phyloP scores from a whole-genome alignment of 208 protist genomes.

The Lotmaria passim region DNA sequence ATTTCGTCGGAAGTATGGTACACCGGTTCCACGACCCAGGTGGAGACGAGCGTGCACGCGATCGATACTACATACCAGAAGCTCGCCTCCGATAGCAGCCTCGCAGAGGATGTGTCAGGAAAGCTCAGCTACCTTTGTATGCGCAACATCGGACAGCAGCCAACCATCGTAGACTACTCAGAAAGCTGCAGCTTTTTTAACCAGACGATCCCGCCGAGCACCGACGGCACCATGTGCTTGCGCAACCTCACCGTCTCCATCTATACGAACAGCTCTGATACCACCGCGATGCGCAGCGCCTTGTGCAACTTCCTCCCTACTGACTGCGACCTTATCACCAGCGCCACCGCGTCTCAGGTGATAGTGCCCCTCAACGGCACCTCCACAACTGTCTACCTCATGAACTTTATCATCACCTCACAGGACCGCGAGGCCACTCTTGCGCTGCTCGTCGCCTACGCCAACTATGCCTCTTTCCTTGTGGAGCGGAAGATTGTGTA shows the following conservation, averaged over 20 bases:
- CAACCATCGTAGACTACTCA: conserved; percentile 38
- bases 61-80: conserved; percentile 40
- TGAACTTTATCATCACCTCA: conserved; percentile 31
- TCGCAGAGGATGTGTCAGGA: conserved; percentile 9
- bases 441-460: conserved; percentile 48
- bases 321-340: conserved; percentile 41
- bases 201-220: conserved; percentile 4
- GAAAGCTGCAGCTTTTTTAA: conserved; percentile 42
- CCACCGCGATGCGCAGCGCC: conserved; percentile 13
- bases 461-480: conserved; percentile 52
- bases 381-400: background rate
- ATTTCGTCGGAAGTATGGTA: conserved; percentile 46
- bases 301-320: conserved; percentile 46
- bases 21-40: conserved; percentile 22
- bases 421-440: conserved; percentile 44
- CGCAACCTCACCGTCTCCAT: conserved; percentile 35
- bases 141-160: conserved; percentile 46
- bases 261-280: conserved; percentile 24
- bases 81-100: conserved; percentile 16
- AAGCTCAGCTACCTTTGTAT: conserved; percentile 49
- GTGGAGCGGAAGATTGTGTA: conserved; percentile 47
- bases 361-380: conserved; percentile 21
- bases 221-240: conserved; percentile 11
- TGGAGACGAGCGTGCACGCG: conserved; percentile 11
- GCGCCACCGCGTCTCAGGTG: conserved; percentile 3